Base-by-base conservation (phyloP, 1,284 basidiomycete species). In the Blastosporella zonata region DNA sequence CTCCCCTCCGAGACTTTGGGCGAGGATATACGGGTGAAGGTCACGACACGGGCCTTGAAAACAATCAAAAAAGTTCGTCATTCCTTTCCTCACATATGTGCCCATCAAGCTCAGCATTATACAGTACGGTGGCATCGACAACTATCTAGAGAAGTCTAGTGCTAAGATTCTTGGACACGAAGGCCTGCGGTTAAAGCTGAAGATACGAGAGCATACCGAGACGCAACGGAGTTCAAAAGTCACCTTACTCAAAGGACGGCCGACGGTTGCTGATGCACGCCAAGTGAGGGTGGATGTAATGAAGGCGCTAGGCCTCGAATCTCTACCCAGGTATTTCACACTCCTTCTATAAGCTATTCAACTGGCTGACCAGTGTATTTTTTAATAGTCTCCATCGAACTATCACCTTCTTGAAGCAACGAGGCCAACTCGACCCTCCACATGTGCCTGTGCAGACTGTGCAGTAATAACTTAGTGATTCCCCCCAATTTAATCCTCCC, bases 111-210 rank as follows among this genome's bases (percentile, higher is more conserved):
- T 9, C 38, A 12, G 17, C 20, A 34, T 33, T 31, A 23, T 37
- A 13, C 41, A 89, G 86, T 72, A 85, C 52, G 87, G 87, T 13
- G 85, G 89, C n/a, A 61, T 93, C 38, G 90, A 93, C 65, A 75
- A 82, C 47, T 93, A 93, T 63, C 68, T 93, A 10, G 71, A 83
- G 49, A 79, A 78, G 33, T 87, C 84, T 17, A 77, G 77, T 37
- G 70, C 82, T 10, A 74, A 83, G 29, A 62, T 82, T 21, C 73
- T 93, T 20, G 87, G 90, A 0, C 75, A 78, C 55, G 83, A 84
- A 63, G 90, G 90, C 2, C 83, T 92, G 79, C 74, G 81, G 36
- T 66, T 93, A 45, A 76, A 89, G 31, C 60, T 84, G 15, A 67
- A 75, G 57, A 70, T 90, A 17, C 71, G 74, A n/a, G 75, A 78